Evolutionary conservation across 2,329 filamentous ascomycete species (phyloP).

Genomic region (Penicillium aurantiogriseum): DNA sequence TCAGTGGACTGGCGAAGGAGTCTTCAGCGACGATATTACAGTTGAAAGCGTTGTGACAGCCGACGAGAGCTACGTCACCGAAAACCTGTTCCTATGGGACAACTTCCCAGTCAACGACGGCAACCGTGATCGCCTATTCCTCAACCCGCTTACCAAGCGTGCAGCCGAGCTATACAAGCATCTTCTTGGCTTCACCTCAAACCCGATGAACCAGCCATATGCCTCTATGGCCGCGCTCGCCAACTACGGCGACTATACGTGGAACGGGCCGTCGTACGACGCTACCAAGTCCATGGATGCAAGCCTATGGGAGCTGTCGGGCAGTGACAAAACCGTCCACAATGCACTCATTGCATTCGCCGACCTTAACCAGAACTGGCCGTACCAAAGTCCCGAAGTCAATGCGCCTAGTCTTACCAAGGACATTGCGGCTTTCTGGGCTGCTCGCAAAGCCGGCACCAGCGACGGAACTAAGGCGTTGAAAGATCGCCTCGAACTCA

Average conservation of each 20-base stretch:
- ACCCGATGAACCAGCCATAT: conserved; percentile 21
- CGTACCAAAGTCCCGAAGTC: not conserved
- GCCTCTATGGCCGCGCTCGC: not conserved
- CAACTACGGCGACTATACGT: not conserved
- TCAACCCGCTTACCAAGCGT: conserved; percentile 25
- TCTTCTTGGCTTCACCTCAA: conserved; percentile 24
- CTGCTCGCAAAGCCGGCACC: not conserved
- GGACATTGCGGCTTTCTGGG: not conserved
- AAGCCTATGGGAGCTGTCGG: not conserved
- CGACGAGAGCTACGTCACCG: conserved; percentile 20
- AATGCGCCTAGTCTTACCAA: not conserved
- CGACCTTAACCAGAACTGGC: conserved; percentile 2
- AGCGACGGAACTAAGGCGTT: not conserved
- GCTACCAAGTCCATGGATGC: not conserved
- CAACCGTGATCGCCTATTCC: conserved; percentile 22
- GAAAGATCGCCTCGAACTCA: not conserved
- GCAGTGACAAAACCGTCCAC: not conserved
- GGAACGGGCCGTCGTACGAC: not conserved
- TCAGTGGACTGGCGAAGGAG: conserved; percentile 27
- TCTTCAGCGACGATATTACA: conserved; percentile 24
- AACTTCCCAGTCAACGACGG: conserved; percentile 28
- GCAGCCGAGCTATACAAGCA: conserved; percentile 20
- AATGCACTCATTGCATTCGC: not conserved
- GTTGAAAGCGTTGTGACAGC: conserved; percentile 1
- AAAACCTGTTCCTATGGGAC: conserved; percentile 25